Conservation (phyloP, 495 filamentous ascomycete species). For the Aspergillus egyptiacus region DNA sequence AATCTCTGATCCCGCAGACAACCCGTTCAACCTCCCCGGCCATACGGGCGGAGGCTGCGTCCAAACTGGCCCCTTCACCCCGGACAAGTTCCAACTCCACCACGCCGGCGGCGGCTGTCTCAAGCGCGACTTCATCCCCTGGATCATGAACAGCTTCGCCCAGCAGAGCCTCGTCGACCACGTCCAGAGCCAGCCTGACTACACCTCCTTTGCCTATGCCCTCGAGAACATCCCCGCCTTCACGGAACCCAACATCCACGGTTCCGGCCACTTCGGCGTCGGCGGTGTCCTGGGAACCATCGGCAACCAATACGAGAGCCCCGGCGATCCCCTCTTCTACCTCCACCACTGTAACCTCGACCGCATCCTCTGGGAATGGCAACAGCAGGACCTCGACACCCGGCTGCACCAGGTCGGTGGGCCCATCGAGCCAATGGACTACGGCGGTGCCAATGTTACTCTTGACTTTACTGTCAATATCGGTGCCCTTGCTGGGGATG, state of each 20-base stretch:
- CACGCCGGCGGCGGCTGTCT: conserved; percentile 14
- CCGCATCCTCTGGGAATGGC: conserved; percentile 52
- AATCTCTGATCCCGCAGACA: conserved; percentile 10
- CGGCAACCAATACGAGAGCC: conserved; percentile 17
- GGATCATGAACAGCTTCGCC: conserved; percentile 22
- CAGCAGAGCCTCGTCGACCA: conserved; percentile 19
- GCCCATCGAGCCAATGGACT: conserved; percentile 16
- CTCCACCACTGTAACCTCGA: conserved; percentile 50
- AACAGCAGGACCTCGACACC: conserved; percentile 33
- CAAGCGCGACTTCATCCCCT: conserved; percentile 20
- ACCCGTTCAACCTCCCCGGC: conserved; percentile 21
- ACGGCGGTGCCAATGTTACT: conserved; percentile 17
- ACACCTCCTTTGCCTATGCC: conserved; percentile 19
- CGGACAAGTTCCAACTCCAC: conserved; percentile 14
- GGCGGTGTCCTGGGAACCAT: conserved; percentile 19
- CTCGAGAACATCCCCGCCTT: conserved; percentile 20
- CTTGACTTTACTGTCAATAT: conserved; percentile 19
- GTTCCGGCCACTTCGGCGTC: conserved; percentile 17
- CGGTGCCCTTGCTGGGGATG: conserved; percentile 14
- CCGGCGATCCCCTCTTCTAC: conserved; percentile 47
- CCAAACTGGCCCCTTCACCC: conserved; percentile 14
- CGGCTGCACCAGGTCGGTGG: conserved; percentile 21
- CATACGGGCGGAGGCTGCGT: conserved; percentile 22
- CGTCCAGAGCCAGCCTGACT: conserved; percentile 20
- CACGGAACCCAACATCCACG: conserved; percentile 18